Evolutionary conservation across 345 rosid species (phyloP), one percentile per base, ranked within the genome.

Genomic region (Gossypium thurberi): DNA sequence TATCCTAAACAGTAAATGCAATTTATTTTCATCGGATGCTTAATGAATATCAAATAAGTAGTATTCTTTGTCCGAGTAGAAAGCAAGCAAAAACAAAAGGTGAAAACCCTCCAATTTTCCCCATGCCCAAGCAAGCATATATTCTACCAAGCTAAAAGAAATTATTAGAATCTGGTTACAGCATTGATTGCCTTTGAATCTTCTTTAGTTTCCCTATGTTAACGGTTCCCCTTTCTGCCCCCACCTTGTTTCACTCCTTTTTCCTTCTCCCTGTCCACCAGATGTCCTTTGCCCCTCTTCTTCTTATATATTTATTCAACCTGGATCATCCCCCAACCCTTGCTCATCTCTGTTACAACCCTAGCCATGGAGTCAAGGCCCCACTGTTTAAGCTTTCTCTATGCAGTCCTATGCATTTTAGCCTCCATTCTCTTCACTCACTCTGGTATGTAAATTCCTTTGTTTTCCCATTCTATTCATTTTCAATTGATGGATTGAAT

Each of bases 41-140:
- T 47, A 65, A 13, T 20, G 37, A 17, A 55, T 70, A 53, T 21
- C 18, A 53, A 56, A 72, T 28, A 74, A 64, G 28, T 46, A 64
- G 28, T 53, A 76, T 65, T 37, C 62, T 25, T 77, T 75, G 83
- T 81, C 73, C 77, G 83, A 84, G 87, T 81, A 46, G 71, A 64
- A 78, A 81, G 70, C 77, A 81, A 84, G 83, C 64, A 47, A 77
- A 77, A n/a, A 53, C 2, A 77, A 68, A 81, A 76, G 71, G 71
- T 43, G 56, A 25, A 18, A 60, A 3, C 71, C 47, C 17, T 10
- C 5, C 42, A 10, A 42, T 73, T 28, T 81, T 79, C 70, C 84
- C 78, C 53, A 55, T 44, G 25, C 15, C 55, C 75, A 84, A 84
- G 87, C 82, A 81, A 81, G 80, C 82, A 77, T 63, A 69, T 79